Evolutionary conservation across 2,329 filamentous ascomycete species (phyloP).

Genomic region (Teratosphaeria nubilosa): DNA sequence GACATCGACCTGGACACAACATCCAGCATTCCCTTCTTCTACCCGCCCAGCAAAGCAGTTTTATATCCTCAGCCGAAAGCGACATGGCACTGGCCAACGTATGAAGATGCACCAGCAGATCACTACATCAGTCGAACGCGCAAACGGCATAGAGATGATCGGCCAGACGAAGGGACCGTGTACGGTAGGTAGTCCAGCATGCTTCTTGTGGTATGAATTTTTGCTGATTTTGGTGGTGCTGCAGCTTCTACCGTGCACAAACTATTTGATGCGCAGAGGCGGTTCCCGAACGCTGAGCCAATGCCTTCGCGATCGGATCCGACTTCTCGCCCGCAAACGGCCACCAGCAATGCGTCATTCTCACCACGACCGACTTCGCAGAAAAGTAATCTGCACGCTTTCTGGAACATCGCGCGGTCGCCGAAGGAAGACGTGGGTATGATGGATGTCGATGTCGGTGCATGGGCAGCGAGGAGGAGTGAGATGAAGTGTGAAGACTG

Average conservation of each 20-base stretch:
- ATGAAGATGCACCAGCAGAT: constrained; percentile 8
- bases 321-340: constrained; percentile 10
- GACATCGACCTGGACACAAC: constrained; percentile 9
- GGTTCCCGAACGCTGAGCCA: constrained; percentile 15
- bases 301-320: constrained; percentile 5
- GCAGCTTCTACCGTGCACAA: constrained; percentile 36
- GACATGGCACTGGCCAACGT: constrained; percentile 18
- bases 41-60: constrained; percentile 19
- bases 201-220: constrained; percentile 7
- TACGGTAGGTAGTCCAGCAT: constrained; percentile 36
- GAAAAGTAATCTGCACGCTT: constrained; percentile 37
- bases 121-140: constrained; percentile 47
- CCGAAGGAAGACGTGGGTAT: neutral
- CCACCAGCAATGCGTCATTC: constrained; percentile 1
- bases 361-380: constrained; percentile 19
- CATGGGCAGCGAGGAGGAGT: neutral
- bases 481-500: constrained; percentile 35
- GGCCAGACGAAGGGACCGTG: constrained; percentile 46
- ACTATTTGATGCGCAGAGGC: constrained; percentile 35
- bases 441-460: neutral
- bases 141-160: constrained; percentile 49
- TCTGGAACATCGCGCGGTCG: constrained; percentile 33
- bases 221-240: constrained; percentile 11
- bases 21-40: constrained; percentile 21
- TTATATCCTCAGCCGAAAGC: constrained; percentile 10